These are phyloP conservation scores for Picea glauca DNA, from an alignment of 75 land plant species.

Conservation along the genomic window DNA sequence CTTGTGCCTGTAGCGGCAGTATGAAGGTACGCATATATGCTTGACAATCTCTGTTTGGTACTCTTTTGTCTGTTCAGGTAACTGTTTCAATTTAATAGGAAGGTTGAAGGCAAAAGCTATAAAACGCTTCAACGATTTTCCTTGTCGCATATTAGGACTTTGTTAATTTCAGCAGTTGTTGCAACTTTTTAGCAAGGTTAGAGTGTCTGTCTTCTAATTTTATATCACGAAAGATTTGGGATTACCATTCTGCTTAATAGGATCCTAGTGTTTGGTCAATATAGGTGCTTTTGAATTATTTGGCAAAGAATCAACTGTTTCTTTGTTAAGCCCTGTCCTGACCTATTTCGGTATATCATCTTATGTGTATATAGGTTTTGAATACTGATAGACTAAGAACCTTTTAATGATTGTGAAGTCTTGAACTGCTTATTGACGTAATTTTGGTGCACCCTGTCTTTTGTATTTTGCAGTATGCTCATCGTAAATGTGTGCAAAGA, in stretches of 20 bases:
- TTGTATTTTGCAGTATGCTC: conserved; percentile 46
- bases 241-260: background rate
- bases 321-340: background rate
- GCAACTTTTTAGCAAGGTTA: background rate
- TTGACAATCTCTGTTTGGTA: background rate
- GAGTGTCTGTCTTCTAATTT: background rate
- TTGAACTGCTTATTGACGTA: background rate
- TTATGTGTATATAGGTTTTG: background rate
- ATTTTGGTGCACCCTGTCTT: background rate
- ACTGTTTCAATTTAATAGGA: background rate
- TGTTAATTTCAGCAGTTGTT: background rate
- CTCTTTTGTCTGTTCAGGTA: background rate
- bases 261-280: no score
- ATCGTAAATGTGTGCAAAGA: conserved; percentile 57
- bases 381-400: background rate
- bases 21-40: conserved; percentile 47
- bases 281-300: background rate
- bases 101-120: background rate
- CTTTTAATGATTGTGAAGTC: background rate
- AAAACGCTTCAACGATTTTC: background rate
- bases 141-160: background rate
- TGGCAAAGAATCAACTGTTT: background rate
- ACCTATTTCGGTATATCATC: background rate
- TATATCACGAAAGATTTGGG: background rate
- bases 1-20: conserved; percentile 79